A percentile compares a stretch with the other conserved stretches of the same genome.
Conservation (phyloP, 2,329 filamentous ascomycete species). For the Diaporthe longicolla region DNA sequence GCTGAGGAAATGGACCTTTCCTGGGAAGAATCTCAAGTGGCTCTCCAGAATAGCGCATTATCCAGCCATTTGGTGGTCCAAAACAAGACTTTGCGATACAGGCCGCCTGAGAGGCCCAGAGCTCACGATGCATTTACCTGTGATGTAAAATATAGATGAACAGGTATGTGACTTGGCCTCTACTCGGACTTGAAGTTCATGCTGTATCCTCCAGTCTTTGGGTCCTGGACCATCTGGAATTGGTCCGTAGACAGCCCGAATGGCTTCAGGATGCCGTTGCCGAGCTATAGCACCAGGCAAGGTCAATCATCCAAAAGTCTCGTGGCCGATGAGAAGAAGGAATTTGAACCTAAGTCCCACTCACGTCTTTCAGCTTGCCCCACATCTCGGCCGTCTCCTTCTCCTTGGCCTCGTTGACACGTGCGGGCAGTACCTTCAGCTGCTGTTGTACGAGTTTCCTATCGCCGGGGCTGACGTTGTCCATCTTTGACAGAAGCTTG, state of each 20-base stretch:
- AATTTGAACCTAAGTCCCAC: constrained; percentile 48
- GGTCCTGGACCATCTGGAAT: constrained; percentile 94
- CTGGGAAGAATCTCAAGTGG: not conserved
- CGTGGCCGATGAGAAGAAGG: not conserved
- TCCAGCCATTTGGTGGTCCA: not conserved
- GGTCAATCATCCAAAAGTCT: constrained; percentile 1
- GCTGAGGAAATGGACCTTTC: not conserved
- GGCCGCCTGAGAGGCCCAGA: not conserved
- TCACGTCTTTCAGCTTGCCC: constrained; percentile 88
- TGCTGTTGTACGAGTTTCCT: constrained; percentile 76
- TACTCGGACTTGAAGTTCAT: constrained; percentile 79
- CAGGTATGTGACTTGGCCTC: too few species aligned
- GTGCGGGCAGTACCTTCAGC: constrained; percentile 74
- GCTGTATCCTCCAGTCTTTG: constrained; percentile 90
- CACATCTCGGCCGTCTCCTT: constrained; percentile 96
- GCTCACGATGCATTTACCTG: not conserved
- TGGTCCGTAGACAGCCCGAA: constrained; percentile 96
- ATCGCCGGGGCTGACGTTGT: constrained; percentile 76
- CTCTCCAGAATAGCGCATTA: not conserved
- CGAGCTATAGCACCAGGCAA: constrained; percentile 62
- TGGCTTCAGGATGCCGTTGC: constrained; percentile 91
- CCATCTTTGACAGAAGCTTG: constrained; percentile 71
- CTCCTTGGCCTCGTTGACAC: constrained; percentile 84
- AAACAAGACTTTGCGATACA: not conserved
- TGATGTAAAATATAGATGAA: not conserved